A percentile compares a stretch with the other conserved stretches of the same genome.
Evolutionary conservation across 768 basidiomycete species (phyloP).

Genomic region (Boletus edulis): DNA sequence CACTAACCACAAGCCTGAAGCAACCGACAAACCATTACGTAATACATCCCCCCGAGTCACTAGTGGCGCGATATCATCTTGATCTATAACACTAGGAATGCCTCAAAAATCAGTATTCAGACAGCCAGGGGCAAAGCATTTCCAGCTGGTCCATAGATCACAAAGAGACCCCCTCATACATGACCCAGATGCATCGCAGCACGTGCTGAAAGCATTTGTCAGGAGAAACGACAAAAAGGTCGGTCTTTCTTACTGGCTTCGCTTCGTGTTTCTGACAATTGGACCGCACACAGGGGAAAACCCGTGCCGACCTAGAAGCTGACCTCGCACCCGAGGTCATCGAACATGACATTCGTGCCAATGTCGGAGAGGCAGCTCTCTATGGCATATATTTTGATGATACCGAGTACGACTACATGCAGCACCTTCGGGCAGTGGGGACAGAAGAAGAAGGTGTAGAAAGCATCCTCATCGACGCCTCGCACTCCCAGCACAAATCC

Average conservation of each 20-base stretch:
- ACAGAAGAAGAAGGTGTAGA: slow-evolving; percentile 78
- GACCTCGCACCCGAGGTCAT: slow-evolving; percentile 48
- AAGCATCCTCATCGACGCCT: slow-evolving; percentile 78
- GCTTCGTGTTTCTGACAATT: neutral
- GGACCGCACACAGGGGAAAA: slow-evolving; percentile 57
- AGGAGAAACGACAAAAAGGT: slow-evolving; percentile 73
- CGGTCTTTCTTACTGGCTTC: neutral
- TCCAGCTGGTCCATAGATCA: slow-evolving; percentile 95
- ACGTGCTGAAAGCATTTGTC: slow-evolving; percentile 85
- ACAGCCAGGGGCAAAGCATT: slow-evolving; percentile 86
- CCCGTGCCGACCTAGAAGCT: slow-evolving; percentile 75
- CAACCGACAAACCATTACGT: slow-evolving; percentile 31
- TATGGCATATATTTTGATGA: slow-evolving; percentile 97
- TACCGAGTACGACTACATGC: slow-evolving; percentile 97
- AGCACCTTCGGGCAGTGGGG: slow-evolving; percentile 83
- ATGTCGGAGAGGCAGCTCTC: slow-evolving; percentile 81
- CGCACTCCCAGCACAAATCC: slow-evolving; percentile 38
- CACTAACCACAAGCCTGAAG: slow-evolving; percentile 19
- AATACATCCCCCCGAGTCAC: slow-evolving; percentile 11
- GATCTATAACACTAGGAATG: slow-evolving; percentile 40
- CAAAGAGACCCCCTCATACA: slow-evolving; percentile 95
- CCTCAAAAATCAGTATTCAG: slow-evolving; percentile 85
- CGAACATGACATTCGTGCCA: slow-evolving; percentile 45
- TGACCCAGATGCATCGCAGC: slow-evolving; percentile 82
- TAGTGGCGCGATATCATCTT: neutral